Evolutionary conservation across 2,329 filamentous ascomycete species (phyloP).

Genomic region (Blastomyces emzantsi): DNA sequence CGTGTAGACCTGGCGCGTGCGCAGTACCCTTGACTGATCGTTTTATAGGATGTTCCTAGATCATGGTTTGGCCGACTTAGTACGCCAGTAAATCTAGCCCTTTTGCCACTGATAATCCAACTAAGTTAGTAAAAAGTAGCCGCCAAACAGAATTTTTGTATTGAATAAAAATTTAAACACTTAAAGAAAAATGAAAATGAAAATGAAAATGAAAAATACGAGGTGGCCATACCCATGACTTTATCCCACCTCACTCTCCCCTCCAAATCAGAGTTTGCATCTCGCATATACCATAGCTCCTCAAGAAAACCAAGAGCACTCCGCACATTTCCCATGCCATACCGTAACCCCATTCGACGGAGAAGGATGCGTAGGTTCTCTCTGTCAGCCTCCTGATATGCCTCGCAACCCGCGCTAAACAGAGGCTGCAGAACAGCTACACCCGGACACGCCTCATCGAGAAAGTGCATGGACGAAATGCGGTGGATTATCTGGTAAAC

Average conservation of each 20-base stretch:
- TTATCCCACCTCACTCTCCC: constrained; percentile 18
- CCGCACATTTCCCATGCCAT: constrained; percentile 58
- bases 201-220: background rate
- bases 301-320: constrained; percentile 52
- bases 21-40: background rate
- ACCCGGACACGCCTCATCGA: constrained; percentile 43
- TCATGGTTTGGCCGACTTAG: background rate
- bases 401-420: constrained; percentile 56
- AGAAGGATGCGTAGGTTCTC: constrained; percentile 46
- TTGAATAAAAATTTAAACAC: background rate
- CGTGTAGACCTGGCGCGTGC: no score
- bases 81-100: constrained; percentile 13
- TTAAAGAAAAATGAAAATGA: background rate
- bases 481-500: constrained; percentile 15
- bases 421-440: constrained; percentile 56
- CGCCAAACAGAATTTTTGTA: background rate
- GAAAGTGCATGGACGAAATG: constrained; percentile 14
- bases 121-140: background rate
- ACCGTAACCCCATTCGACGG: constrained; percentile 45
- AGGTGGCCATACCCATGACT: constrained; percentile 16
- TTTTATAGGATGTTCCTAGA: no score
- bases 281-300: constrained; percentile 46
- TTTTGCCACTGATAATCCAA: constrained; percentile 14
- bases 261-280: constrained; percentile 14
- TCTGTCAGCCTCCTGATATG: constrained; percentile 42